phyloP scores from a whole-genome alignment of 2,329 filamentous ascomycete genomes.

The Talaromyces sp. region DNA sequence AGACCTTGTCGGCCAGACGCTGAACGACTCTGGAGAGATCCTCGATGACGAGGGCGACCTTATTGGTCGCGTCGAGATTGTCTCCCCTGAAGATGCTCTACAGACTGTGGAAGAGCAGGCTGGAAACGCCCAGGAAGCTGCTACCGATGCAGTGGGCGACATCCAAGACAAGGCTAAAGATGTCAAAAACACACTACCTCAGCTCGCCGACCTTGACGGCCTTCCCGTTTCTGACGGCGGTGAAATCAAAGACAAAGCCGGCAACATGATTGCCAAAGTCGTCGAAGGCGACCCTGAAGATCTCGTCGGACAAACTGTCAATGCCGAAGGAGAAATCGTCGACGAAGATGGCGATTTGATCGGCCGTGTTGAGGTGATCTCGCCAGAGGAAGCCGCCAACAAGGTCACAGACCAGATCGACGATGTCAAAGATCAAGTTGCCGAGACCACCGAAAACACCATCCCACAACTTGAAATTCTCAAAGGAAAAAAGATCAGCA shows the following conservation, averaged over 20 bases:
- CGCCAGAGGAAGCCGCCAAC: slow-evolving; percentile 23
- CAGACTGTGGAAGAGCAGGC: slow-evolving; percentile 22
- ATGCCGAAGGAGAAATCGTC: slow-evolving; percentile 31
- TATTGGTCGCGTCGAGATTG: slow-evolving; percentile 23
- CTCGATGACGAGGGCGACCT: slow-evolving; percentile 33
- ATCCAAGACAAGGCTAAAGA: slow-evolving; percentile 27
- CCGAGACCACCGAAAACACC: slow-evolving; percentile 28
- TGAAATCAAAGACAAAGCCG: slow-evolving; percentile 44
- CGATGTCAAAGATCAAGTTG: slow-evolving; percentile 21
- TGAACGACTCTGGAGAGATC: slow-evolving; percentile 38
- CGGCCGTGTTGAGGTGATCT: slow-evolving; percentile 15
- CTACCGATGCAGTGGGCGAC: neutral
- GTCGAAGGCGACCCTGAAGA: slow-evolving; percentile 43
- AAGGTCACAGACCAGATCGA: slow-evolving; percentile 20
- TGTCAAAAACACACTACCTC: slow-evolving; percentile 25
- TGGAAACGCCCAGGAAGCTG: slow-evolving; percentile 18
- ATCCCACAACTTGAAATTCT: slow-evolving; percentile 7
- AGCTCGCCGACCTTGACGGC: slow-evolving; percentile 32
- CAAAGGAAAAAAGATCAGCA: slow-evolving; percentile 10
- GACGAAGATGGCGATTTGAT: slow-evolving; percentile 34
- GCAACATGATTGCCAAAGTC: slow-evolving; percentile 26
- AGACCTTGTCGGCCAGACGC: slow-evolving; percentile 34
- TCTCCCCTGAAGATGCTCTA: slow-evolving; percentile 6
- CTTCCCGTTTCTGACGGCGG: slow-evolving; percentile 50
- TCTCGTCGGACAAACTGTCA: slow-evolving; percentile 27